Base-by-base conservation (phyloP, 1,284 basidiomycete genomes). In the Cryptococcus sp. region DNA sequence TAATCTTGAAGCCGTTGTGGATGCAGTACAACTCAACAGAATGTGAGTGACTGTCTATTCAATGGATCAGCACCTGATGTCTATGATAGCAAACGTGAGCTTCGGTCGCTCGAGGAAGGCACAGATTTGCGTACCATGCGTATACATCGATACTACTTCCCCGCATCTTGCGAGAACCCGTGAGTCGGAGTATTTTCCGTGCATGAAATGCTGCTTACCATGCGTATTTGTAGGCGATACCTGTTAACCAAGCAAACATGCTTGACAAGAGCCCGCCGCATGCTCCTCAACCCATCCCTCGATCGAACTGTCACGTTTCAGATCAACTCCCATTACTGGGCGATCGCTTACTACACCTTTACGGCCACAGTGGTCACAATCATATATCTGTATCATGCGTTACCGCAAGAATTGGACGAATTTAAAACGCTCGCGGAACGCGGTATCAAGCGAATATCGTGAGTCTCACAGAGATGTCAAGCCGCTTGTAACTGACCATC, bases 101-200 rank as follows among this genome's bases (percentile, higher is more conserved):
- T 16, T 22, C n/a, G 41, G 7, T 44, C 41, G 7, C 22, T 44
- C 8, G 41, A 44, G 8, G 41, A 44, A 22, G 41, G n/a, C 7
- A 44, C 41, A 15, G 41, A 44, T 44, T 11, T 44, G 41, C n/a
- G 41, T 7, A 22, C 41, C 1, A 44, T 44, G 41, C 41, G 41
- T n/a, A 44, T 44, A 44, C 41, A 44, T 44, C 41, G 41, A 44
- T 44, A 44, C 41, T 44, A 44, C 10, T 44, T 44, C 41, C 41
- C 41, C 41, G 41, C 41, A 15, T 44, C 41, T n/a, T 44, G 41
- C 22, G n/a, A 22, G n/a, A 44, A 44, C 15, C 41, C 41, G 41
- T 44, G n/a, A 44, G 41, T 34, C 2, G 29, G 8, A 13, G 29
- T 13, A 13, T 44, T 5, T 44, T 16, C 15, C n/a, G 5, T n/a